phyloP scores from a whole-genome alignment of 2,329 filamentous ascomycete genomes.

The Nigrospora sphaerica region DNA sequence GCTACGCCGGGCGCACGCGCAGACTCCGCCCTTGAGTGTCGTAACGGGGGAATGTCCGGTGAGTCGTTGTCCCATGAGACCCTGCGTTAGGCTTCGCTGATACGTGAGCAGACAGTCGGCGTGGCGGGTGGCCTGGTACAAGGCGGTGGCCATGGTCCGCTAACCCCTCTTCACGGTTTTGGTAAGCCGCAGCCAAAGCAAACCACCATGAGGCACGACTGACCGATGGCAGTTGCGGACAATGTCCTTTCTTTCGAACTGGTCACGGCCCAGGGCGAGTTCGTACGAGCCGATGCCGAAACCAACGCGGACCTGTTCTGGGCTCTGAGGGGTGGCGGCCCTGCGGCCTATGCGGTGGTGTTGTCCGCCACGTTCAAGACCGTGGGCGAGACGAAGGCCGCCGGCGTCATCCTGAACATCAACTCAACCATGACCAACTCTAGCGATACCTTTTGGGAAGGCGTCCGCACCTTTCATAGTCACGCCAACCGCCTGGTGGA shows the following conservation, averaged over 20 bases:
- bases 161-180: conserved; percentile 28
- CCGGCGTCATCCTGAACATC: conserved; percentile 33
- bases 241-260: conserved; percentile 38
- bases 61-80: conserved; percentile 5
- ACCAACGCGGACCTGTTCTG: conserved; percentile 48
- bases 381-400: conserved; percentile 33
- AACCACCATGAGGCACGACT: neutral
- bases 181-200: neutral
- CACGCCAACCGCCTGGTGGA: conserved; percentile 31
- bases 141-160: conserved; percentile 44
- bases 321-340: conserved; percentile 47
- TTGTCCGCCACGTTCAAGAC: conserved; percentile 45
- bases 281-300: conserved; percentile 34
- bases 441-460: conserved; percentile 37
- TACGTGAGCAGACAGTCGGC: conserved; percentile 39
- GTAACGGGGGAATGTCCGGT: conserved; percentile 47
- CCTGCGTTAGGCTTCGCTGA: conserved; percentile 1
- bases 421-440: conserved; percentile 26
- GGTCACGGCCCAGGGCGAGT: conserved; percentile 34
- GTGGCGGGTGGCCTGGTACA: conserved; percentile 54
- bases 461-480: conserved; percentile 39
- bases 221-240: conserved; percentile 30
- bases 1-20: conserved; percentile 30
- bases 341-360: conserved; percentile 45
- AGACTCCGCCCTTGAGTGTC: conserved; percentile 31